These are phyloP conservation scores for Piper longum DNA, from an alignment of 164 flowering plant species.

Conservation along the genomic window DNA sequence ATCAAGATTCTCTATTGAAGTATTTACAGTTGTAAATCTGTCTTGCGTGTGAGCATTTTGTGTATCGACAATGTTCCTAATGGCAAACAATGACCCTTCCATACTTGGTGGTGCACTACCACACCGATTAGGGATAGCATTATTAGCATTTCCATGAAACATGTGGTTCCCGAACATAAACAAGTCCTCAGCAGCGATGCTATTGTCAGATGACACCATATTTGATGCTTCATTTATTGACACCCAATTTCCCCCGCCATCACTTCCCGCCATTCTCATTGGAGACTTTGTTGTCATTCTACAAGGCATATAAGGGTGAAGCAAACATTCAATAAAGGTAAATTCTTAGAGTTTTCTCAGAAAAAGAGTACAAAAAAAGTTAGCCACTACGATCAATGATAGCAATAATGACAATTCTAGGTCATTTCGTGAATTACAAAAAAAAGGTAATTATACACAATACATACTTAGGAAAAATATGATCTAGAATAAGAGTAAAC, in stretches of 20 bases:
- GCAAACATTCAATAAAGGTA: neutral
- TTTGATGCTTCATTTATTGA: conserved; percentile 27
- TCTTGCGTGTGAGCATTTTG: conserved; percentile 19
- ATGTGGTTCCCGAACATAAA: conserved; percentile 35
- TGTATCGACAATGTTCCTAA: conserved; percentile 34
- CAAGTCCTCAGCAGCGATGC: conserved; percentile 44
- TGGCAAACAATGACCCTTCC: conserved; percentile 74
- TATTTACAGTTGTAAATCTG: conserved; percentile 19
- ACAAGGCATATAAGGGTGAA: neutral
- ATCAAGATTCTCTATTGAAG: conserved; percentile 18
- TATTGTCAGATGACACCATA: conserved; percentile 23
- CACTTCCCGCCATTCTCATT: conserved; percentile 45
- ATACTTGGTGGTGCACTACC: conserved; percentile 96
- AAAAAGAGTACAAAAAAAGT: neutral
- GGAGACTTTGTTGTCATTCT: conserved; percentile 78
- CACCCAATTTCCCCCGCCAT: conserved; percentile 35
- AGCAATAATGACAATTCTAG: neutral
- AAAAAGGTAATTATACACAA: too few species aligned
- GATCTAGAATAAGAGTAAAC: neutral
- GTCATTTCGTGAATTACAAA: too few species aligned
- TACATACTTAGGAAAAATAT: too few species aligned
- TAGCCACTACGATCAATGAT: neutral
- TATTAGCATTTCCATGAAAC: conserved; percentile 20
- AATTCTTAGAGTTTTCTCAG: neutral
- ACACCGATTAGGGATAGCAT: conserved; percentile 56